Percentiles rank a stretch among this genome's conserved stretches.
Evolutionary conservation across 2,329 filamentous ascomycete species (phyloP).

Genomic region (Penicillium olsonii): DNA sequence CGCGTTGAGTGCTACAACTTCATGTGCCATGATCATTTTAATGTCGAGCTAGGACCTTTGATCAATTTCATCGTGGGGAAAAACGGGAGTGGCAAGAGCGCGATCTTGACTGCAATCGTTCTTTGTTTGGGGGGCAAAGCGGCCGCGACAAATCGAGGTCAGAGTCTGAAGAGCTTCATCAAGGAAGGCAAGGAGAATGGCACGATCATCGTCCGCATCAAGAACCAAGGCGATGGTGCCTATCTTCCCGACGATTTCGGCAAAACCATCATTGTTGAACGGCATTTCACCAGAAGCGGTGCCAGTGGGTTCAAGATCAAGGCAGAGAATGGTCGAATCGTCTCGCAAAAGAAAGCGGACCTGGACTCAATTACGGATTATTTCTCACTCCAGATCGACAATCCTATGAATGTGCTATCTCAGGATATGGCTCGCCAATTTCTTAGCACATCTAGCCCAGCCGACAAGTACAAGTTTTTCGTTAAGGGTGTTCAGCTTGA

Average conservation of each 20-base stretch:
- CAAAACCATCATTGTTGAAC: slow-evolving; percentile 83
- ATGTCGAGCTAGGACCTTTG: slow-evolving; percentile 82
- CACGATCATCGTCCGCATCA: slow-evolving; percentile 78
- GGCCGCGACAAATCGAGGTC: slow-evolving; percentile 86
- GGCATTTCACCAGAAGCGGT: slow-evolving; percentile 76
- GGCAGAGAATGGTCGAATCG: slow-evolving; percentile 64
- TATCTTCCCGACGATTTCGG: slow-evolving; percentile 84
- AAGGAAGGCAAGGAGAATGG: slow-evolving; percentile 77
- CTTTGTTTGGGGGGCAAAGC: slow-evolving; percentile 95
- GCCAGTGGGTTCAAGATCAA: slow-evolving; percentile 86
- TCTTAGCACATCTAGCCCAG: slow-evolving; percentile 76
- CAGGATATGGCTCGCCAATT: slow-evolving; percentile 96
- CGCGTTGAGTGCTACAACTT: slow-evolving; percentile 87
- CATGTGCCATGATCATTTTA: slow-evolving; percentile 87
- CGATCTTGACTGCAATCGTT: slow-evolving; percentile 87
- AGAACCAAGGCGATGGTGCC: slow-evolving; percentile 82
- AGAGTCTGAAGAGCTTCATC: slow-evolving; percentile 85
- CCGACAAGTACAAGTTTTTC: slow-evolving; percentile 95
- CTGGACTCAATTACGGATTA: slow-evolving; percentile 93
- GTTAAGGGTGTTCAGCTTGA: slow-evolving; percentile 92
- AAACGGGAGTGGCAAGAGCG: slow-evolving; percentile 97
- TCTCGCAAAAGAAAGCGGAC: slow-evolving; percentile 82
- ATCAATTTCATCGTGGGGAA: slow-evolving; percentile 99
- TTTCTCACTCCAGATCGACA: slow-evolving; percentile 91
- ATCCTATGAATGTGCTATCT: slow-evolving; percentile 91